phyloP scores from a whole-genome alignment of 768 basidiomycete genomes.

The Russula sp. region DNA sequence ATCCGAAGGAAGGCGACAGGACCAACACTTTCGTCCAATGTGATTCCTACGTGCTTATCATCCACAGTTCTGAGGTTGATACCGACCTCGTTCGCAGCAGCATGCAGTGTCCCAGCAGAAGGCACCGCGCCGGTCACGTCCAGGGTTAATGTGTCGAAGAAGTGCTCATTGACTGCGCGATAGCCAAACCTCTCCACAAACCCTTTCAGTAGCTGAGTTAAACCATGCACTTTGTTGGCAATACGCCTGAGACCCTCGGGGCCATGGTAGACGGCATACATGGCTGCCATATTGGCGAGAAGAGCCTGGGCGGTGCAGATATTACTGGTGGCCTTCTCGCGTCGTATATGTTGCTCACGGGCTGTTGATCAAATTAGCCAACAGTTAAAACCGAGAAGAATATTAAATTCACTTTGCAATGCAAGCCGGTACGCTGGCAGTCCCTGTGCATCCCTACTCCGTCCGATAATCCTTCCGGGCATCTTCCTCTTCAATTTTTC shows the following conservation, averaged over 20 bases:
- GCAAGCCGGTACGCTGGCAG: conserved; percentile 89
- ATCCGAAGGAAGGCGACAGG: conserved; percentile 71
- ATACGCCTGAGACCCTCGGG: conserved; percentile 81
- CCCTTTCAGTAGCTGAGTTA: conserved; percentile 72
- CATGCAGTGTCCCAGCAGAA: conserved; percentile 63
- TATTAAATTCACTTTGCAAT: conserved; percentile 72
- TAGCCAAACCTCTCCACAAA: conserved; percentile 73
- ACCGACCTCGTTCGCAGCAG: conserved; percentile 55
- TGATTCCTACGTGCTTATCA: conserved; percentile 74
- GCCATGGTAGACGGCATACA: conserved; percentile 98
- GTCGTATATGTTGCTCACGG: conserved; percentile 94
- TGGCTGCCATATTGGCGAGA: conserved; percentile 98
- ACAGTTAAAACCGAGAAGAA: background rate
- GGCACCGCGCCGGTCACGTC: conserved; percentile 61
- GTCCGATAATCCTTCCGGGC: conserved; percentile 95
- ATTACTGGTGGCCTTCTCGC: conserved; percentile 97
- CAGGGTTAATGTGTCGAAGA: conserved; percentile 91
- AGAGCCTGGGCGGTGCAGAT: conserved; percentile 98
- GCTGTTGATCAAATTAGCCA: conserved; percentile 46
- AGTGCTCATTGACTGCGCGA: conserved; percentile 62
- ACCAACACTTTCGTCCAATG: conserved; percentile 87
- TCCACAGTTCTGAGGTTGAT: conserved; percentile 85
- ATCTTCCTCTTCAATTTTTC: conserved; percentile 94
- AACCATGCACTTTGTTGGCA: conserved; percentile 85
- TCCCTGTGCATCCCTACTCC: conserved; percentile 81